These are phyloP conservation scores for Tolypocladium ovalisporum DNA, from an alignment of 2,329 filamentous ascomycete genomes.

Conservation along the genomic window DNA sequence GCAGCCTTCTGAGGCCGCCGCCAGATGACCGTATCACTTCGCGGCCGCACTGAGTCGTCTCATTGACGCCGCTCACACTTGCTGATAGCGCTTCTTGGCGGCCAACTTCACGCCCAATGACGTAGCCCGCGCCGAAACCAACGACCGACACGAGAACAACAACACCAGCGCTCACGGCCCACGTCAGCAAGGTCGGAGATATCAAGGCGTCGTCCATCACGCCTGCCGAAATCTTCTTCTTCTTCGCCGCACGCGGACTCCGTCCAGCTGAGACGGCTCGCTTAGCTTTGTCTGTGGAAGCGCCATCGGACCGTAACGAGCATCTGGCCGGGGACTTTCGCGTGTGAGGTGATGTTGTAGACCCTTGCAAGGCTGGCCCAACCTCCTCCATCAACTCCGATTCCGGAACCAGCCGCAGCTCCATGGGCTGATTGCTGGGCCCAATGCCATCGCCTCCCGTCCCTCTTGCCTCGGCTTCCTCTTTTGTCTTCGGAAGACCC, in stretches of 20 bases:
- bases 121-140: conserved; percentile 58
- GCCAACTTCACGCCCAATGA: conserved; percentile 56
- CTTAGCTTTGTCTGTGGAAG: conserved; percentile 35
- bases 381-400: conserved; percentile 40
- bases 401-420: conserved; percentile 48
- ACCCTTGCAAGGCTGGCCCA: conserved; percentile 6
- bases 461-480: conserved; percentile 28
- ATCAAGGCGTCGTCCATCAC: conserved; percentile 30
- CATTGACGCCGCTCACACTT: conserved; percentile 30
- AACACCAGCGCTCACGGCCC: conserved; percentile 56
- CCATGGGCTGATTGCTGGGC: conserved; percentile 42
- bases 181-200: conserved; percentile 50
- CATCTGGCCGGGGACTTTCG: conserved; percentile 19
- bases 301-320: conserved; percentile 10
- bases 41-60: conserved; percentile 37
- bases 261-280: conserved; percentile 31
- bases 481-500: conserved; percentile 58
- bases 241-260: conserved; percentile 40
- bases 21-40: conserved; percentile 42
- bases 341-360: conserved; percentile 13
- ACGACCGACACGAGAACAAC: conserved; percentile 58
- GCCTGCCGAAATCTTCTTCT: conserved; percentile 39
- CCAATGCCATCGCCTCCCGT: conserved; percentile 26
- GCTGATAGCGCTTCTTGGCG: conserved; percentile 44
- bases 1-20: conserved; percentile 39